Evolutionary conservation across 805 yeast species (phyloP), one percentile per base, ranked within the genome.

Genomic region (Candida loeiensis): DNA sequence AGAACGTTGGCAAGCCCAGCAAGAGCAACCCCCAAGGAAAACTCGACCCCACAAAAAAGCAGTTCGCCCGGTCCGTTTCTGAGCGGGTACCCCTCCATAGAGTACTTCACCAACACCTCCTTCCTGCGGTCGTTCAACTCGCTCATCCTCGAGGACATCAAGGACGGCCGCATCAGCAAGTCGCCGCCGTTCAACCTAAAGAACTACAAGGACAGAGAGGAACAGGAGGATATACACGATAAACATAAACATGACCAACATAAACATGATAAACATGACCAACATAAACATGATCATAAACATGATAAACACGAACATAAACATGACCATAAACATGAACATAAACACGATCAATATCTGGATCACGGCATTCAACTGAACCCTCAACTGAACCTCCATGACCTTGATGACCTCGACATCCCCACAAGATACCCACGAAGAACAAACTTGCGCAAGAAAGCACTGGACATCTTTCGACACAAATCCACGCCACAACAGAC

Each of bases 71-170:
- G 33, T 4, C 33, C 33, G 7, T 30, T 30, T 11, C 33, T 30
- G 33, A 30, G 15, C 13, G 17, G 6, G 6, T 14, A 11, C 20
- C 11, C 33, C 21, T 30, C 33, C 33, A 30, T 62, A 21, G 71
- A 67, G 28, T 58, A 62, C 45, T 65, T 61, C 40, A 60, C 72
- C 34, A 63, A 67, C 49, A 58, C 59, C 46, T 63, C 64, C 24
- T 66, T 69, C 39, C 64, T 71, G 21, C 51, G 69, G 24, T 65
- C 72, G 17, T 69, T 69, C 58, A 69, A 67, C 50, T 60, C 68
- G 37, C 58, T 69, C 50, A 65, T 69, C 8, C 47, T 69, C 31
- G 71, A 66, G 22, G 73, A 67, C 43, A 44, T 51, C 33, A 56
- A 53, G 5, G 61, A 59, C 21, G 61, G 54, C 22, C 14, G 44